Conservation (phyloP, 2,329 filamentous ascomycete species). For the Xylariaceae sp. region DNA sequence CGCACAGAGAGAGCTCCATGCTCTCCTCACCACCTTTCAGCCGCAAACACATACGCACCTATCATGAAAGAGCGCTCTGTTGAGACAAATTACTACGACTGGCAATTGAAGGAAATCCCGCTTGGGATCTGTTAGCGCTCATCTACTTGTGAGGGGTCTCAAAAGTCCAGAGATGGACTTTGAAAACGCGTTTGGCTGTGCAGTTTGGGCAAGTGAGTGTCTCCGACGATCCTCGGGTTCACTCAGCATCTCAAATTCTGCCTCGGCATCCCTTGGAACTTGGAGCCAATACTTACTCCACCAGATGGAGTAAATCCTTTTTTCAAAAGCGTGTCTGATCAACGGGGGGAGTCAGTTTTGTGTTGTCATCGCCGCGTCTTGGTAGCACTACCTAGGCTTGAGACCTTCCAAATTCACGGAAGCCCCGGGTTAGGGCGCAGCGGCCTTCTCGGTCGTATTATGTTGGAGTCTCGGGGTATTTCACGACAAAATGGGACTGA, state of each 20-base stretch:
- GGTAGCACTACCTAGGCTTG: neutral
- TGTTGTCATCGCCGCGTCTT: neutral
- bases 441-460: neutral
- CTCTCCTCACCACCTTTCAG: no score
- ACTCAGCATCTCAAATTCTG: neutral
- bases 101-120: no score
- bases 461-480: neutral
- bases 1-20: neutral
- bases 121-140: no score
- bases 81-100: no score
- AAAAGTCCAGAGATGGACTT: no score
- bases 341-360: neutral
- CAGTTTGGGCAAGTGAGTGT: neutral
- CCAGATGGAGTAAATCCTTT: neutral
- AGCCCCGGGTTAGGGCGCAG: neutral
- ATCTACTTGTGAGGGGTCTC: no score
- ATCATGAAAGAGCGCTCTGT: no score
- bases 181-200: neutral
- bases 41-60: no score
- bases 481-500: neutral
- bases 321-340: neutral
- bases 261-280: neutral
- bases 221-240: neutral
- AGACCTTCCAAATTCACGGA: neutral
- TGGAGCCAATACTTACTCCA: neutral